Evolutionary conservation across 73 alveolate genomes (phyloP).

Genomic region (Effrenium voratum): DNA sequence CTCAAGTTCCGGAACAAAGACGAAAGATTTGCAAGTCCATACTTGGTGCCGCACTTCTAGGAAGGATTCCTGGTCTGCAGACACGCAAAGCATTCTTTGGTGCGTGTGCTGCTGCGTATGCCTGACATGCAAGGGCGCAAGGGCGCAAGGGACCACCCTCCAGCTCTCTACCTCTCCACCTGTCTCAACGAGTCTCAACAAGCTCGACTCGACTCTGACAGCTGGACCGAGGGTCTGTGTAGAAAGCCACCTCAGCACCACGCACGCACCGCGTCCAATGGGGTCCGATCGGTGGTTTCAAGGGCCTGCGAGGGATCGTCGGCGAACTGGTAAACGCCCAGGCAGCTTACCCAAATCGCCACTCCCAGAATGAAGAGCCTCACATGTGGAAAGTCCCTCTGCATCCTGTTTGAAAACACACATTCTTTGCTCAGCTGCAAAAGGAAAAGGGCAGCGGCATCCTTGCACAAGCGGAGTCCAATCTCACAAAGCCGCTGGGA

Average conservation of each 20-base stretch:
- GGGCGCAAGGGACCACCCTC: not conserved
- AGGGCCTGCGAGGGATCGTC: conserved; percentile 80
- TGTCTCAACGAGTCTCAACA: not conserved
- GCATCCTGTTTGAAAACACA: not conserved
- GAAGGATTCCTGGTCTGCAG: conserved; percentile 34
- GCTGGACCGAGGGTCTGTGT: conserved; percentile 16
- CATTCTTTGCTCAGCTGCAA: not conserved
- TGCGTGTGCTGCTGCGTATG: conserved; percentile 46
- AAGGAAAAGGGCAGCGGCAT: conserved; percentile 34
- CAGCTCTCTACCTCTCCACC: too few species aligned
- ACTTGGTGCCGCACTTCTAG: not conserved
- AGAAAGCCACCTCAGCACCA: conserved; percentile 16
- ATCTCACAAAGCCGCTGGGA: not conserved
- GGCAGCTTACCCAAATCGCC: conserved; percentile 50
- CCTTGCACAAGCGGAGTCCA: not conserved
- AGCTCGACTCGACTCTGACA: not conserved
- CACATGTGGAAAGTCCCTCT: not conserved
- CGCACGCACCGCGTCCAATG: too few species aligned
- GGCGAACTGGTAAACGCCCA: conserved; percentile 67
- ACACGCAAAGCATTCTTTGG: conserved; percentile 9
- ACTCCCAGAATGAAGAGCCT: conserved; percentile 68
- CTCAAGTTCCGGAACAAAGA: not conserved
- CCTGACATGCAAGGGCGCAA: not conserved
- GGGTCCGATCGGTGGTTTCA: not conserved
- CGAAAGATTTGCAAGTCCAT: not conserved